Base-by-base conservation (phyloP, 345 rosid genomes). In the Corchorus olitorius region DNA sequence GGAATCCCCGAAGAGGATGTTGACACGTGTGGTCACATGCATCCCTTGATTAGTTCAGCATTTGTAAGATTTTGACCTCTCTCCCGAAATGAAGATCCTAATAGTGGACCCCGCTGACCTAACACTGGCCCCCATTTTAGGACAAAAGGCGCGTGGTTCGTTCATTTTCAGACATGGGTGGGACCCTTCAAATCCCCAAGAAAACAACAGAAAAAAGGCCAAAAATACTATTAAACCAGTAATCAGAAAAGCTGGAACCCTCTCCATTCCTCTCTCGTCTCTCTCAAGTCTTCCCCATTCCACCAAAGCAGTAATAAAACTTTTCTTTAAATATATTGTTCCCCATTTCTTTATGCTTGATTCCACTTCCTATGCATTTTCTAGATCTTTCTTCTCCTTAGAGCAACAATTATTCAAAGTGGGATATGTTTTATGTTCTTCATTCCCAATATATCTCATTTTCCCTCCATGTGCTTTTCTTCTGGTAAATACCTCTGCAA, bases 361-460 rank as follows among this genome's bases (percentile, higher is more conserved):
- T 63, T 37, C 52, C 46, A 19, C 77, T 15, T 66, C 59, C 43
- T 56, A 45, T 11, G 43, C 76, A 16, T 52, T 76, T 48, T 76
- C 83, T 54, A 76, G 62, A 61, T 52, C 6, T 4, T 39, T 49
- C 72, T 53, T 70, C 73, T 39, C 43, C 60, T 39, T 41, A 4
- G n/a, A 27, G 45, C 10, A 60, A 50, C 34, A 27, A 46, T 19
- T 75, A 27, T 0, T 33, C 68, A 27, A 27, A 49, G 76, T 43
- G 68, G 69, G 68, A 15, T 74, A 46, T 35, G 54, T 9, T 37
- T 46, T 60, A 16, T 16, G 35, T 50, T 7, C 19, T 4, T 45
- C 50, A 0, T 11, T 22, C 34, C 7, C 0, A 2, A 39, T 39
- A 39, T 39, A 39, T 39, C 2, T 39, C 43, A 27, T 27, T 27